A percentile compares a stretch with the other conserved stretches of the same genome.
Evolutionary conservation across 352 stramenopile species (phyloP).

Genomic region (Halophytophthora polymorphica): DNA sequence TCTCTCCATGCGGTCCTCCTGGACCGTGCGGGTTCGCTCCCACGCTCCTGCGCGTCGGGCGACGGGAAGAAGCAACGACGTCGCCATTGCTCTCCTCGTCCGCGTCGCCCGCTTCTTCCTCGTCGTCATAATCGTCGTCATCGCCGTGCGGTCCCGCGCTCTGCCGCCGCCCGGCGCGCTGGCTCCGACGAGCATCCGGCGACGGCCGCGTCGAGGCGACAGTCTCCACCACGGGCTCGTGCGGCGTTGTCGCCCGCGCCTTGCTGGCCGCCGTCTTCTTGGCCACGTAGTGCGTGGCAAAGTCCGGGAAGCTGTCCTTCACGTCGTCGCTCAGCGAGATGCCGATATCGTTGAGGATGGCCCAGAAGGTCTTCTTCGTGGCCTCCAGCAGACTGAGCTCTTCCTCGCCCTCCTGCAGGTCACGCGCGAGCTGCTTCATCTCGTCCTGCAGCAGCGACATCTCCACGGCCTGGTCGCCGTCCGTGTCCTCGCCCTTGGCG

Average conservation of each 20-base stretch:
- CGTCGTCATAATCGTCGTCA: constrained; percentile 3
- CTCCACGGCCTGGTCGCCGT: constrained; percentile 39
- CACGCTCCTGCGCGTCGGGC: constrained; percentile 27
- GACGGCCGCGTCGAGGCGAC: constrained; percentile 2
- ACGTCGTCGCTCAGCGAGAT: constrained; percentile 53
- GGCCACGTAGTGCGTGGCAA: constrained; percentile 41
- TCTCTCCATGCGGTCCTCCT: constrained; percentile 15
- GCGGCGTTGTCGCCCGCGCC: constrained; percentile 7
- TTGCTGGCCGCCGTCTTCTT: constrained; percentile 38
- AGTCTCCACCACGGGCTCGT: constrained; percentile 7
- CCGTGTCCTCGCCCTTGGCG: constrained; percentile 11
- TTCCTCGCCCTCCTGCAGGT: constrained; percentile 49
- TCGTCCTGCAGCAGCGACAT: constrained; percentile 44
- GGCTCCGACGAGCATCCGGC: constrained; percentile 17
- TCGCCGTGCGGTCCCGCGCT: constrained; percentile 14
- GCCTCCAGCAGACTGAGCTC: constrained; percentile 38
- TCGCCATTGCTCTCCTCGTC: constrained; percentile 13
- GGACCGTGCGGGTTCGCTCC: constrained; percentile 21
- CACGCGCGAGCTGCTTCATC: constrained; percentile 55
- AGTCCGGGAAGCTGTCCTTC: constrained; percentile 49
- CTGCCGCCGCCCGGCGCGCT: constrained; percentile 7
- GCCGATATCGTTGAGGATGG: constrained; percentile 63
- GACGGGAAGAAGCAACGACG: constrained; percentile 12
- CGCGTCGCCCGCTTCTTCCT: constrained; percentile 15
- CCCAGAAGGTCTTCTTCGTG: constrained; percentile 58